Percentiles rank a stretch among this genome's conserved stretches.
These are phyloP conservation scores for Picochlorum sp. DNA, from an alignment of 139 green algal species.

Conservation along the genomic window DNA sequence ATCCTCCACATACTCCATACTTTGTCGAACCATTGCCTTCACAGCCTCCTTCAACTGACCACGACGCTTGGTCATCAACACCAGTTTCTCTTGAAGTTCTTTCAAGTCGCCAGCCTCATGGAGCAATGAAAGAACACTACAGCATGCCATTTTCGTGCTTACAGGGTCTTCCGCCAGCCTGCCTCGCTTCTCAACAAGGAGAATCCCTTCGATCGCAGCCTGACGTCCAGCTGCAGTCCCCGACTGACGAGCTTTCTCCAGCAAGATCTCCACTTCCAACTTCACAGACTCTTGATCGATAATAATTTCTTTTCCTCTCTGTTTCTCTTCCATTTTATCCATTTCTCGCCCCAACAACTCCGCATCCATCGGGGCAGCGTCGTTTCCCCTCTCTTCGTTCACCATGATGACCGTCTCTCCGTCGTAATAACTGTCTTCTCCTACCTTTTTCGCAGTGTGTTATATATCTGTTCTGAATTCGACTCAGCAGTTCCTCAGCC, in stretches of 20 bases:
- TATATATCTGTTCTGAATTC: too few relatives aligned
- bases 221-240: constrained; percentile 4
- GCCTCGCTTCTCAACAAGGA: constrained; percentile 75
- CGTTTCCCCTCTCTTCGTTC: too few relatives aligned
- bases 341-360: constrained; percentile 15
- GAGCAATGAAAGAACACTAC: constrained; percentile 75
- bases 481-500: too few relatives aligned
- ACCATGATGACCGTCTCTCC: too few relatives aligned
- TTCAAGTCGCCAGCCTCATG: constrained; percentile 70
- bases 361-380: too few relatives aligned
- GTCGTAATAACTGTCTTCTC: too few relatives aligned
- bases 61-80: constrained; percentile 90
- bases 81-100: constrained; percentile 83
- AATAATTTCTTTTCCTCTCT: constrained; percentile 7
- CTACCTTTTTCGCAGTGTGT: too few relatives aligned
- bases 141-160: constrained; percentile 58
- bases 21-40: constrained; percentile 79
- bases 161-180: constrained; percentile 76
- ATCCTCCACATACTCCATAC: constrained; percentile 74
- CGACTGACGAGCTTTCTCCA: too few relatives aligned
- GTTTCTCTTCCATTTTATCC: constrained; percentile 1
- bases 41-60: constrained; percentile 91
- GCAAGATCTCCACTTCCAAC: constrained; percentile 4
- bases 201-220: constrained; percentile 57
- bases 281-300: constrained; percentile 9